Evolutionary conservation across 768 basidiomycete genomes (phyloP).

Genomic region (Suillus variegatus): DNA sequence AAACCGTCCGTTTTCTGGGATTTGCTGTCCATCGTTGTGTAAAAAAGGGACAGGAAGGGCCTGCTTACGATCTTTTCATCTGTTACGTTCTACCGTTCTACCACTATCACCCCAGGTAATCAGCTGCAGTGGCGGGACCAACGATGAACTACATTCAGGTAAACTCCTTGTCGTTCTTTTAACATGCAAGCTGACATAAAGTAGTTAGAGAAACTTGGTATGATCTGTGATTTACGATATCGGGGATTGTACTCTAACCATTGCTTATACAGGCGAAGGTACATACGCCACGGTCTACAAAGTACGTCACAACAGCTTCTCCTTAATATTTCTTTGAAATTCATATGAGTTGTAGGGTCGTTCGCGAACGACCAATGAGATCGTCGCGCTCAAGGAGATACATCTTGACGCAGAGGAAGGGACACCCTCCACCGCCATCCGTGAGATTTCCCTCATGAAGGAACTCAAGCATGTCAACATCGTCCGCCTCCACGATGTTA

Average conservation of each 20-base stretch:
- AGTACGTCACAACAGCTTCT: slow-evolving; percentile 42
- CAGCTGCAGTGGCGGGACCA: slow-evolving; percentile 7
- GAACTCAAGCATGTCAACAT: slow-evolving; percentile 99
- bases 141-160: slow-evolving; percentile 64
- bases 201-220: slow-evolving; percentile 88
- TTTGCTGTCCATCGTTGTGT: background rate
- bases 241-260: background rate
- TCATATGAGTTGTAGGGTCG: slow-evolving; percentile 62
- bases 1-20: background rate
- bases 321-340: slow-evolving; percentile 4
- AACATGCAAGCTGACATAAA: slow-evolving; percentile 6
- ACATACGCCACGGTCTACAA: slow-evolving; percentile 99
- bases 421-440: slow-evolving; percentile 97
- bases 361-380: slow-evolving; percentile 96
- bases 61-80: background rate
- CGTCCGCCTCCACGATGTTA: slow-evolving; percentile 96
- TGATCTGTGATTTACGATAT: background rate
- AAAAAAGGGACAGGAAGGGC: background rate
- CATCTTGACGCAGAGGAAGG: slow-evolving; percentile 99
- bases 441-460: slow-evolving; percentile 99
- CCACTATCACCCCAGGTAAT: background rate
- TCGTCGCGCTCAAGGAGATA: slow-evolving; percentile 98
- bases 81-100: background rate
- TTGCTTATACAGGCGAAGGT: slow-evolving; percentile 63
- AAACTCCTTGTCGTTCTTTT: slow-evolving; percentile 14